A percentile compares a stretch with the other conserved stretches of the same genome.
Conservation (phyloP, 306 rosid genomes). For the Fragaria iinumae region DNA sequence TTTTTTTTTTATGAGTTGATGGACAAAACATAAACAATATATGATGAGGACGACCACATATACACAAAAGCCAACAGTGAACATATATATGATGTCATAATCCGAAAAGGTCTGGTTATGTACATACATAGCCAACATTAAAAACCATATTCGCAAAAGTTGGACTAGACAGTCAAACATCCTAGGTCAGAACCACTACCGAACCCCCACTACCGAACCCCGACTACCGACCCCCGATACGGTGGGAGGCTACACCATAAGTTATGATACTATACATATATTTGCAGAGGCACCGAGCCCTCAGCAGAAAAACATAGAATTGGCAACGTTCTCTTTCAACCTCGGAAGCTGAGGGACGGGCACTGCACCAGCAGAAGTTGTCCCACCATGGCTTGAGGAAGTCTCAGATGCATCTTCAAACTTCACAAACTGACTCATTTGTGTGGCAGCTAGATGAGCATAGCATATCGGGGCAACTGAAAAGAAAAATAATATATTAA, state of each 20-base stretch:
- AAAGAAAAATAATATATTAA: background rate
- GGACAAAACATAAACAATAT: background rate
- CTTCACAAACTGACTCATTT: slow-evolving; percentile 70
- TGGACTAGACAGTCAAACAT: background rate
- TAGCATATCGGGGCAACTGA: slow-evolving; percentile 95
- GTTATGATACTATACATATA: slow-evolving; percentile 24
- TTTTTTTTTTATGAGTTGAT: too few relatives aligned
- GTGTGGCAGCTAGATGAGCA: slow-evolving; percentile 89
- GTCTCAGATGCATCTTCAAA: slow-evolving; percentile 85
- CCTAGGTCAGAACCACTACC: background rate
- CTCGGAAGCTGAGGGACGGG: slow-evolving; percentile 78
- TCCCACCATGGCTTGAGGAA: slow-evolving; percentile 71
- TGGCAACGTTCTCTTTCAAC: slow-evolving; percentile 48
- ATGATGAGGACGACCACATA: background rate
- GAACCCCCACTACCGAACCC: slow-evolving; percentile 12
- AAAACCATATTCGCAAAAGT: background rate
- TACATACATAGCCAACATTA: background rate
- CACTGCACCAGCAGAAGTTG: slow-evolving; percentile 49
- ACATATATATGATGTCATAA: background rate
- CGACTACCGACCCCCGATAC: background rate
- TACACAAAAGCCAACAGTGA: background rate
- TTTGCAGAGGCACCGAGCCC: background rate
- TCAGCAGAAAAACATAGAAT: slow-evolving; percentile 88
- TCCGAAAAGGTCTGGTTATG: background rate
- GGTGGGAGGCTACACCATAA: slow-evolving; percentile 22